Evolutionary conservation across 2,329 filamentous ascomycete genomes (phyloP).

Genomic region (Pyricularia sp.): DNA sequence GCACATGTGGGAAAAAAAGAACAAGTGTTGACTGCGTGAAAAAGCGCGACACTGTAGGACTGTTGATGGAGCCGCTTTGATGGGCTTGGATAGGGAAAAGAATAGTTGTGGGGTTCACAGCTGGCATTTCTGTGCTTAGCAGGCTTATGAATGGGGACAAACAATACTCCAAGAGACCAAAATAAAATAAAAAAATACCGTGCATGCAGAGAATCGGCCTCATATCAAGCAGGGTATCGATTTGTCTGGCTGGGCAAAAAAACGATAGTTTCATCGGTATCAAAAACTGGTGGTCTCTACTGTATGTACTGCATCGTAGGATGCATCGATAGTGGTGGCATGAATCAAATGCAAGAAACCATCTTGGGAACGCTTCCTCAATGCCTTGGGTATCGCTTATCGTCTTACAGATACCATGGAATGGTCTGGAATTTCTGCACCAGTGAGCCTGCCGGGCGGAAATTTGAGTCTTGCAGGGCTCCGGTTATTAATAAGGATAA

Average conservation of each 20-base stretch:
- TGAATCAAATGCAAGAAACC: neutral
- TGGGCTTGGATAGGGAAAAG: neutral
- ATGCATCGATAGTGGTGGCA: neutral
- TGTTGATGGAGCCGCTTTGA: neutral
- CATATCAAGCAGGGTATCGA: neutral
- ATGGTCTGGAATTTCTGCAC: neutral
- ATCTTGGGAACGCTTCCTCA: neutral
- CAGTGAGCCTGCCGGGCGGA: neutral
- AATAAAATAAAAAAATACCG: neutral
- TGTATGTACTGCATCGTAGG: neutral
- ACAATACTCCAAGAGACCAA: too few relatives aligned
- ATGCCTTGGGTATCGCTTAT: neutral
- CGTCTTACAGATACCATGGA: neutral
- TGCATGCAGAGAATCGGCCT: neutral
- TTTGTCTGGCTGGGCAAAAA: neutral
- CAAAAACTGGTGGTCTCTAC: neutral
- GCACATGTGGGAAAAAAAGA: neutral
- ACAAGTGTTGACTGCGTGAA: neutral
- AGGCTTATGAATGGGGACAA: neutral
- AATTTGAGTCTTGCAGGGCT: neutral
- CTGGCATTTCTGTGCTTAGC: neutral
- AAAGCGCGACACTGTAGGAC: neutral
- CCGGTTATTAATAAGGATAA: neutral
- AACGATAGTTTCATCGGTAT: neutral
- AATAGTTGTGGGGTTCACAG: neutral